These are phyloP conservation scores for Lactifluus piperatus DNA, from an alignment of 768 basidiomycete species.

Conservation along the genomic window DNA sequence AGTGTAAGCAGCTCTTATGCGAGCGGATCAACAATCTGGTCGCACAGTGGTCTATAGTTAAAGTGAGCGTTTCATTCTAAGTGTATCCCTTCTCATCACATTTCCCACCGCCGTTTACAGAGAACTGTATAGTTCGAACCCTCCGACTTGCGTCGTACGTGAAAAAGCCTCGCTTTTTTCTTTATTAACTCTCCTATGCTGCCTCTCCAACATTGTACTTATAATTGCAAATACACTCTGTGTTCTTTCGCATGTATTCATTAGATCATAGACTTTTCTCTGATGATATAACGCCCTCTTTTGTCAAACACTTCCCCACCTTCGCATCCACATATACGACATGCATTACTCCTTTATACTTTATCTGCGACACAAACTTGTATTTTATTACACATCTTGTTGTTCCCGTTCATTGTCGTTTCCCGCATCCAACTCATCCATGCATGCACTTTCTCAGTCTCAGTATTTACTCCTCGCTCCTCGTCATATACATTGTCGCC, in stretches of 20 bases:
- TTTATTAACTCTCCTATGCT: background rate
- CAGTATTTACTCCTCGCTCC: no score
- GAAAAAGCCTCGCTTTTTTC: background rate
- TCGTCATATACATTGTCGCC: no score
- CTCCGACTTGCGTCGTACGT: background rate
- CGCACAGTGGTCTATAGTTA: slow-evolving; percentile 72
- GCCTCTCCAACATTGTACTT: background rate
- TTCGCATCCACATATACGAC: background rate
- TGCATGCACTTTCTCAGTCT: background rate
- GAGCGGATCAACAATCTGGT: slow-evolving; percentile 62
- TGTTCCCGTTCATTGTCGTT: background rate
- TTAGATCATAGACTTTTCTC: background rate
- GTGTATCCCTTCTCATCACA: background rate
- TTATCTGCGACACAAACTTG: background rate
- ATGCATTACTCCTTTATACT: background rate
- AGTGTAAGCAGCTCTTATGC: slow-evolving; percentile 53
- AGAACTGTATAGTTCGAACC: slow-evolving; percentile 6
- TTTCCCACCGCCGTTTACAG: background rate
- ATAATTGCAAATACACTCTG: background rate
- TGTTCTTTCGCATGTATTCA: background rate
- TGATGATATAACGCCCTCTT: background rate
- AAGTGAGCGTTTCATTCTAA: slow-evolving; percentile 34
- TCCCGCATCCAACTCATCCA: background rate
- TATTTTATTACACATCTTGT: background rate
- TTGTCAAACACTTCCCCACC: background rate